phyloP scores from a whole-genome alignment of 108 stramenopile genomes.

The Schizochytrium sp. region DNA sequence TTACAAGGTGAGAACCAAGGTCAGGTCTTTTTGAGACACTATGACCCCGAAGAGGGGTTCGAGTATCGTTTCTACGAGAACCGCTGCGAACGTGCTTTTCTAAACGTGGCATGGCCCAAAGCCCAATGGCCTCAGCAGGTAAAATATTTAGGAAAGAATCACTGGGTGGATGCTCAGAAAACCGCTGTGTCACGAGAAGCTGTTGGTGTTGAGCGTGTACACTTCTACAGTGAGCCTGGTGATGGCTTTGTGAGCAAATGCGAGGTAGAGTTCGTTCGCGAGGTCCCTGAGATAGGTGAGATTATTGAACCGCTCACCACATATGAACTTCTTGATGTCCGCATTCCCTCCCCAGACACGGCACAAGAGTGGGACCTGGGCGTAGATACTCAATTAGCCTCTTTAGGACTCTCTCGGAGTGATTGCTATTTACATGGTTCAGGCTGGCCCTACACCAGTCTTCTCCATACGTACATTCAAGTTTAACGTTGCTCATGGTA shows the following conservation, averaged over 20 bases:
- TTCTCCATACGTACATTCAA: not conserved
- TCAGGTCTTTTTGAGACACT: not conserved
- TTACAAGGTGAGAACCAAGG: constrained; percentile 1
- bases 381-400: not conserved
- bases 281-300: not conserved
- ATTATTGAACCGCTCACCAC: constrained; percentile 10
- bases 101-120: not conserved
- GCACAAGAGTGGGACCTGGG: not conserved
- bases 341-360: not conserved
- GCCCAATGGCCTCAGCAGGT: not conserved
- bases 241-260: not conserved
- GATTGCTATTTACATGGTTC: not conserved
- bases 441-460: constrained; percentile 1
- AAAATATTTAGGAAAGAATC: not conserved
- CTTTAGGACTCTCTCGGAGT: no score
- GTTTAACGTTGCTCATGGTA: not conserved
- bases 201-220: not conserved
- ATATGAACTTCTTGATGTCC: not conserved
- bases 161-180: constrained; percentile 7
- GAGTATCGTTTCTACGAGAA: constrained; percentile 12
- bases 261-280: not conserved
- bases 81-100: not conserved
- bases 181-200: not conserved
- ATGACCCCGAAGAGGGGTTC: not conserved
- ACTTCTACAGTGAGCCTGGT: not conserved